Conservation (phyloP, 2,329 filamentous ascomycete species). For the Apiospora pterosperma region DNA sequence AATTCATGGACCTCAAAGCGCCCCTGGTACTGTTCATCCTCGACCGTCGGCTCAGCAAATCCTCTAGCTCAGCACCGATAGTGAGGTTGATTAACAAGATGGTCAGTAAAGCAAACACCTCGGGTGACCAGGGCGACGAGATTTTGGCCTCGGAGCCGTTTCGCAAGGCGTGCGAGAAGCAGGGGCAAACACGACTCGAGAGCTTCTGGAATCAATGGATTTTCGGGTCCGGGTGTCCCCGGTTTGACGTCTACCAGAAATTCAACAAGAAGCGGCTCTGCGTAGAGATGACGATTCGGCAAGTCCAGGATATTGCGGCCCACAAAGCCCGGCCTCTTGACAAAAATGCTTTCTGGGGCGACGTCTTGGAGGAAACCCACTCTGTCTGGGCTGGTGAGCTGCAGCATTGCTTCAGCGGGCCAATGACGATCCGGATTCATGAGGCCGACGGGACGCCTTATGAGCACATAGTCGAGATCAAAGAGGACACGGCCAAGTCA, state of each 20-base stretch:
- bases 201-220: conserved; percentile 95
- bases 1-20: conserved; percentile 89
- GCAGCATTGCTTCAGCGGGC: conserved; percentile 84
- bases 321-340: conserved; percentile 53
- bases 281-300: conserved; percentile 85
- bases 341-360: conserved; percentile 75
- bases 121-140: conserved; percentile 58
- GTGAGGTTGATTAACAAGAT: conserved; percentile 82
- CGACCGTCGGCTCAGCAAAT: conserved; percentile 86
- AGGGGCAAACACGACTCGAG: conserved; percentile 82
- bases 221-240: conserved; percentile 80
- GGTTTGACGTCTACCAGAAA: conserved; percentile 78
- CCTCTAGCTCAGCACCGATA: conserved; percentile 79
- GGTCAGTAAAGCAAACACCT: conserved; percentile 77
- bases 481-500: conserved; percentile 71
- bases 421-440: conserved; percentile 97
- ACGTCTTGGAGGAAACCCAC: conserved; percentile 75
- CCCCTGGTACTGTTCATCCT: conserved; percentile 90
- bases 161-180: conserved; percentile 79
- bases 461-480: conserved; percentile 95
- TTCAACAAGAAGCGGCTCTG: conserved; percentile 98
- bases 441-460: conserved; percentile 98
- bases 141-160: conserved; percentile 75
- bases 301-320: conserved; percentile 57
- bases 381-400: conserved; percentile 66